Percentiles rank a stretch among this genome's conserved stretches.
Evolutionary conservation across 805 yeast species (phyloP).

Genomic region (Starmerella apis): DNA sequence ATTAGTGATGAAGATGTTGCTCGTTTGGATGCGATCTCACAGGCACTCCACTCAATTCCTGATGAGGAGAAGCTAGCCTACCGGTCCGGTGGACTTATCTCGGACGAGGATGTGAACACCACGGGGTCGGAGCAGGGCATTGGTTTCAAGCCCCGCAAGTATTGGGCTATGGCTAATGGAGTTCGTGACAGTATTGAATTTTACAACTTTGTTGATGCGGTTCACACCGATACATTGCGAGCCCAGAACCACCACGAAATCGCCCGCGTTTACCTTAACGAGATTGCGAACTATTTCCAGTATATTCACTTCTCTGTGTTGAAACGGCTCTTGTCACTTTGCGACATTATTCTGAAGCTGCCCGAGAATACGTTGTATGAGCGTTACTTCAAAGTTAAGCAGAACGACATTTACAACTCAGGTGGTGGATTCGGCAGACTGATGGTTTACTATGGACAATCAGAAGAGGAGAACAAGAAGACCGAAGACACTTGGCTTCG

Average conservation of each 20-base stretch:
- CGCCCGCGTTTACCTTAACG: conserved; percentile 34
- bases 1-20: conserved; percentile 32
- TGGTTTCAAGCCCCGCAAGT: conserved; percentile 42
- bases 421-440: conserved; percentile 38
- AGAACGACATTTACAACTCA: conserved; percentile 31
- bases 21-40: conserved; percentile 36
- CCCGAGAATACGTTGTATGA: conserved; percentile 39
- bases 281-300: conserved; percentile 35
- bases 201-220: conserved; percentile 37
- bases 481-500: conserved; percentile 38
- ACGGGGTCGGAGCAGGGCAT: conserved; percentile 41
- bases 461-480: conserved; percentile 28
- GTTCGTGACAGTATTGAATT: conserved; percentile 39
- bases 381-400: conserved; percentile 32
- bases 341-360: conserved; percentile 38
- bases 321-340: conserved; percentile 30
- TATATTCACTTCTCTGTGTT: conserved; percentile 35
- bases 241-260: conserved; percentile 36
- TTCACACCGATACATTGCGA: conserved; percentile 32
- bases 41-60: conserved; percentile 35
- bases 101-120: conserved; percentile 28
- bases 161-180: conserved; percentile 40
- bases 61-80: conserved; percentile 35
- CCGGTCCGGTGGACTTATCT: conserved; percentile 35
- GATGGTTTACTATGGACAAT: conserved; percentile 34